Evolutionary conservation across 1,284 basidiomycete species (phyloP).

Genomic region (Marasmius oreades): DNA sequence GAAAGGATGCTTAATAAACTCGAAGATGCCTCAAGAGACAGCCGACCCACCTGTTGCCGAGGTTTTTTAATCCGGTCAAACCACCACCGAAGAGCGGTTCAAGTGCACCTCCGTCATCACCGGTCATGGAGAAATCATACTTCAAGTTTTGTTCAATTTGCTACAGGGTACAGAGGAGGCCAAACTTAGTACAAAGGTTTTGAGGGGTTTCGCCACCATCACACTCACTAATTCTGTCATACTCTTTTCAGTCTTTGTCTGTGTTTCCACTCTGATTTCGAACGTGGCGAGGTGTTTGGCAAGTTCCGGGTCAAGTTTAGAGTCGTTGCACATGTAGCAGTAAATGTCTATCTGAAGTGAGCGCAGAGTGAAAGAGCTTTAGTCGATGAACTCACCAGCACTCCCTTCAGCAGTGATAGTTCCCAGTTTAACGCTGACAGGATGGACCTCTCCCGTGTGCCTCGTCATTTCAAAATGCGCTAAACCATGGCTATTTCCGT

Average conservation of each 20-base stretch:
- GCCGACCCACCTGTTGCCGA: slow-evolving; percentile 79
- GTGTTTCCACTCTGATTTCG: slow-evolving; percentile 82
- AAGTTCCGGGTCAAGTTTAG: slow-evolving; percentile 79
- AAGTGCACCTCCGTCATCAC: slow-evolving; percentile 86
- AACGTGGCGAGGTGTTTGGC: slow-evolving; percentile 76
- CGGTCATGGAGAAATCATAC: slow-evolving; percentile 93
- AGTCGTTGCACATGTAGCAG: slow-evolving; percentile 92
- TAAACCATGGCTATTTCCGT: slow-evolving; percentile 91
- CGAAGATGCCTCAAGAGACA: background rate
- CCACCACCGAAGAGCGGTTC: slow-evolving; percentile 89
- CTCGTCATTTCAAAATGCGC: slow-evolving; percentile 71
- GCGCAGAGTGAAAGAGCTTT: background rate
- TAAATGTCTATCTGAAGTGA: slow-evolving; percentile 73
- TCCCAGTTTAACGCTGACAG: slow-evolving; percentile 90
- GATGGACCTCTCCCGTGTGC: slow-evolving; percentile 45
- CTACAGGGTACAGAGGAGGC: slow-evolving; percentile 31
- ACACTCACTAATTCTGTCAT: slow-evolving; percentile 87
- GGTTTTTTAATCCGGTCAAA: slow-evolving; percentile 86
- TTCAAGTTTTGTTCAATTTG: slow-evolving; percentile 97
- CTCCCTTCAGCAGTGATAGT: slow-evolving; percentile 95
- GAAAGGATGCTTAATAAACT: background rate
- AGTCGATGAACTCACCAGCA: slow-evolving; percentile 57
- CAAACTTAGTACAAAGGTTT: background rate
- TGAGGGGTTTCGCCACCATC: background rate
- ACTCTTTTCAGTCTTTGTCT: slow-evolving; percentile 94